Evolutionary conservation across 2,329 filamentous ascomycete species (phyloP), one percentile per base, ranked within the genome.

Genomic region (Aspergillus quadrilineatus): DNA sequence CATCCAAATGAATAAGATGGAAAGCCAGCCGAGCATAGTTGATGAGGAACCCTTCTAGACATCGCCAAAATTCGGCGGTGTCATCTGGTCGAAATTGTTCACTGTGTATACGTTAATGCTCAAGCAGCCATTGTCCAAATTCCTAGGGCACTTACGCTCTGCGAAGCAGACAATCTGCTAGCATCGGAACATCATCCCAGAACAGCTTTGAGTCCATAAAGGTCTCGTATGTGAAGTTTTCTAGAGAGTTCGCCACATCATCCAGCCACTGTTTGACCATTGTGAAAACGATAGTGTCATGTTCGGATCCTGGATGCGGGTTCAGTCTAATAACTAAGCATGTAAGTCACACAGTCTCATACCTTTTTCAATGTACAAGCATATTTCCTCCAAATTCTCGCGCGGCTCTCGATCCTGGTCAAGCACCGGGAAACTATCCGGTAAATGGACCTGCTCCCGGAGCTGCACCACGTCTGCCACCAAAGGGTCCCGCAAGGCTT

Each of bases 201-300:
- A 80, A 77, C 4, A 77, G 74, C 26, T 66, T 66, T 36, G 79
- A 72, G 9, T 77, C 71, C 7, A 67, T 55, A 37, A 74, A 67
- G 5, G 73, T 62, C 43, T 74, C 70, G 17, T 68, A 62, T 0
- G 71, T 67, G 4, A 78, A 58, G 17, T 65, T 67, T 37, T 74
- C 64, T 22, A 77, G 59, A 30, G 69, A 63, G 17, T 65, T 58
- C 7, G 65, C 63, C 51, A 75, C 77, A 8, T 72, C 65, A 22
- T 72, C 69, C 41, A 80, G 63, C 78, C 79, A 81, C 14, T 68
- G 60, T 53, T 75, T 77, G 10, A 79, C 62, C 3, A 69, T 65
- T 29, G 66, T 51, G 47, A 77, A 71, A 12, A 74, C 59, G 14
- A 60, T 58, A 4, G 55, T 58, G 49, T 75, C 70, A 41, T 69